Base-by-base conservation (phyloP, 805 yeast genomes). In the Teunomyces tritomae region DNA sequence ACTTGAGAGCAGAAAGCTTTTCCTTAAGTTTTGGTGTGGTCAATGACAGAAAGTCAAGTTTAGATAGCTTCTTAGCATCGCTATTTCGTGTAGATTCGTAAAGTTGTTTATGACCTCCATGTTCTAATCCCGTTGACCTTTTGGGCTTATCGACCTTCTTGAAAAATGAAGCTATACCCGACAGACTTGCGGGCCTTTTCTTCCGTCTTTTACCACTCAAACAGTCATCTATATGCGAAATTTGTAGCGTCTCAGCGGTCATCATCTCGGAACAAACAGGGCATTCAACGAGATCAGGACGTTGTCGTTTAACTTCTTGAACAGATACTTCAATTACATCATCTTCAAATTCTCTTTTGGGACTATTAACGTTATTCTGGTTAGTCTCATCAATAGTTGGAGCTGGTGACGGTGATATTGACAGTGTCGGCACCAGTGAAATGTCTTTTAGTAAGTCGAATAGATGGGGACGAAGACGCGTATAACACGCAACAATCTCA, bases 181-280 rank as follows among this genome's bases (percentile, higher is more conserved):
- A 28, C 36, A 28, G 41, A 44, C 39, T 51, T 49, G 36, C 37
- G 53, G 42, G 35, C 34, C 41, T 17, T 36, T 52, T 45, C 51
- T 48, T 42, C 32, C 49, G 37, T 32, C 17, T 36, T 36, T 43
- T 48, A 30, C 72, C 73, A 9, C 57, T 58, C 27, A 85, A 61
- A 57, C 95, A 87, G 44, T 70, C 70, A 57, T 83, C 89, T 8
- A 87, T 70, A 59, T 87, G 94, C 0, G 70, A 59, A 3, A 77
- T 59, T 59, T 87, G 87, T 7, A 87, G 65, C 29, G 73, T 76
- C 17, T 67, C 73, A 0, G 82, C 70, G 1, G 85, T 75, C 80
- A 83, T 79, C 26, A 62, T 63, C 35, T 76, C 68, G 7, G 65
- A 61, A 61, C 96, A 87, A 2, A 87, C 73, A 0, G 96, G 96